Conservation (phyloP, 2,329 filamentous ascomycete genomes). For the Didymellaceae sp. region DNA sequence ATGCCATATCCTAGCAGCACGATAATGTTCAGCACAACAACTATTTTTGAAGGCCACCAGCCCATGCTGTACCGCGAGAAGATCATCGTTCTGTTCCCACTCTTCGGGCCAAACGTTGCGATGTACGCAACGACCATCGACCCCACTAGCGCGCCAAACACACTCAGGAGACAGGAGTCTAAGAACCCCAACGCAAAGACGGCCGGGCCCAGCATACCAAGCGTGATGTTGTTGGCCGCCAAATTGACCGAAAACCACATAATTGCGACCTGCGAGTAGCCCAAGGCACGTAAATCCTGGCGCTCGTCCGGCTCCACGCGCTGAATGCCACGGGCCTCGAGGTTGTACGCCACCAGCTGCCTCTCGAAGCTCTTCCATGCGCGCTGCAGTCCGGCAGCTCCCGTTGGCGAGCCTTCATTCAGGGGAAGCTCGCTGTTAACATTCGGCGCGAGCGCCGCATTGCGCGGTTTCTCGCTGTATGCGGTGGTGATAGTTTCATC, state of each 20-base stretch:
- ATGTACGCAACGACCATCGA: constrained; percentile 64
- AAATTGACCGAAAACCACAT: constrained; percentile 70
- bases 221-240: constrained; percentile 67
- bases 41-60: constrained; percentile 69
- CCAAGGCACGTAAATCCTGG: constrained; percentile 58
- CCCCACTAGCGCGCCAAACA: constrained; percentile 64
- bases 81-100: constrained; percentile 68
- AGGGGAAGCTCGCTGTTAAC: constrained; percentile 27
- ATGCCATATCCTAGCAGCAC: constrained; percentile 67
- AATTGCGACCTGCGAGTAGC: constrained; percentile 62
- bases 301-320: constrained; percentile 63
- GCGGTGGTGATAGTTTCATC: constrained; percentile 13
- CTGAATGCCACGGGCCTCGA: constrained; percentile 67
- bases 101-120: constrained; percentile 66
- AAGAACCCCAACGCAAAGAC: constrained; percentile 65
- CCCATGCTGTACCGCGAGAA: constrained; percentile 67
- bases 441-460: constrained; percentile 34
- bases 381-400: constrained; percentile 21
- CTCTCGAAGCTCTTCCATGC: constrained; percentile 48
- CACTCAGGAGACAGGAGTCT: constrained; percentile 62
- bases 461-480: constrained; percentile 28
- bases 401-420: constrained; percentile 13
- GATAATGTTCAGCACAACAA: constrained; percentile 68
- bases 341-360: constrained; percentile 58
- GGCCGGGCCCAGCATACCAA: constrained; percentile 68